Base-by-base conservation (phyloP, 164 flowering plant genomes). In the Kingdonia uniflora region DNA sequence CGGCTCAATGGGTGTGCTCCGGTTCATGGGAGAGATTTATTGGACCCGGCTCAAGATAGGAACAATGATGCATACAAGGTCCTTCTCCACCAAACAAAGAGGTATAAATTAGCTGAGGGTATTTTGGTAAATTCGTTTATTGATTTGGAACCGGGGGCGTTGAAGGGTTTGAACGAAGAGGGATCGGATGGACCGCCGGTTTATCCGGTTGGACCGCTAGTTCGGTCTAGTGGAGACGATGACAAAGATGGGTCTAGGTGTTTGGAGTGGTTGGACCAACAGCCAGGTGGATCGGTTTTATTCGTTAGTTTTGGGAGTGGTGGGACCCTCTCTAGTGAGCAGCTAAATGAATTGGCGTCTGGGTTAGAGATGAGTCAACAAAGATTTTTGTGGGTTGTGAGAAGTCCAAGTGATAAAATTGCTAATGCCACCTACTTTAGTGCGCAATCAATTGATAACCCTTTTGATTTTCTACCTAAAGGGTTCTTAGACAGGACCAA, bases 221-320 rank as follows among this genome's bases (percentile, higher is more conserved):
- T 69, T 2, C 56, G 24, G 33, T 26, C 55, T 14, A 55, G 38
- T 1, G 26, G 17, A 0, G 13, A 24, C 26, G 13, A 39, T 3
- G 45, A 20, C 8, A 0, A 15, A 14, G n/a, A 20, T 16, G 56
- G 19, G 17, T 51, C 29, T 0, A 1, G 38, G 1, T 14, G 29
- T 21, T 22, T 61, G 56, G 16, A 42, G 16, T 74, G 81, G 77
- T 55, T 77, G 53, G 74, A 74, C 17, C 45, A 62, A 17, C 81
- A 76, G 49, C 76, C 74, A 15, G 35, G 6, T 13, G 74, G 68
- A 0, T 71, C 76, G 0, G 80, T 76, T 11, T 40, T 76, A 13
- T 87, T 52, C 43, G 70, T 81, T 0, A 75, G 85, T 0, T 84
- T 87, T 43, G 92, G 95, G 1, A 87, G 92, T 59, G 89, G 87